Percentiles rank a stretch among this genome's conserved stretches.
Evolutionary conservation across 1,284 basidiomycete species (phyloP).

Genomic region (Athelia psychrophila): DNA sequence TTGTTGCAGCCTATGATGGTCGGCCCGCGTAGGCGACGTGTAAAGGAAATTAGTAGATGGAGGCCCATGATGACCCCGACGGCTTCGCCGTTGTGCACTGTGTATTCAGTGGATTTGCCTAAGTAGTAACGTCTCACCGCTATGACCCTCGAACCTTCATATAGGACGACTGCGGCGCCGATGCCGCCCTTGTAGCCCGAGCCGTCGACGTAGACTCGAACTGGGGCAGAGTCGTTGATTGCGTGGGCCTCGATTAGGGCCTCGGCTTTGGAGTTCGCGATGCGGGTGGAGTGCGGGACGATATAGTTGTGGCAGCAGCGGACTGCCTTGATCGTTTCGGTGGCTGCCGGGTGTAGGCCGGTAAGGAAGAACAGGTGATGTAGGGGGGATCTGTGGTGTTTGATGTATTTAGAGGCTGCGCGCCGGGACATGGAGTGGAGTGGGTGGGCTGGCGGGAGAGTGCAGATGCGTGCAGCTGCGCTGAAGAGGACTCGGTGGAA

Average conservation of each 20-base stretch:
- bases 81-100: background rate
- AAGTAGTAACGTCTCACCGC: background rate
- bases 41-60: background rate
- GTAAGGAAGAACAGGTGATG: background rate
- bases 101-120: background rate
- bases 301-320: background rate
- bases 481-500: slow-evolving; percentile 8
- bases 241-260: too few relatives aligned
- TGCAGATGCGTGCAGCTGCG: slow-evolving; percentile 4
- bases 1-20: background rate
- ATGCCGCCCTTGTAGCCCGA: slow-evolving; percentile 14
- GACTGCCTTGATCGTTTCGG: background rate
- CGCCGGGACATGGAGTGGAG: background rate
- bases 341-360: background rate
- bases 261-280: background rate
- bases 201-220: slow-evolving; percentile 14
- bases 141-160: background rate
- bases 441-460: slow-evolving; percentile 9
- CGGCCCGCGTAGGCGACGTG: background rate
- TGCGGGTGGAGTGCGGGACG: background rate
- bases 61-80: background rate
- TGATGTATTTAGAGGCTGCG: background rate
- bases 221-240: background rate
- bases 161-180: slow-evolving; percentile 20
- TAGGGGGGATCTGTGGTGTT: background rate